These are phyloP conservation scores for Tillandsia leiboldiana DNA, from an alignment of 176 grass and related monocot genomes.

Conservation along the genomic window DNA sequence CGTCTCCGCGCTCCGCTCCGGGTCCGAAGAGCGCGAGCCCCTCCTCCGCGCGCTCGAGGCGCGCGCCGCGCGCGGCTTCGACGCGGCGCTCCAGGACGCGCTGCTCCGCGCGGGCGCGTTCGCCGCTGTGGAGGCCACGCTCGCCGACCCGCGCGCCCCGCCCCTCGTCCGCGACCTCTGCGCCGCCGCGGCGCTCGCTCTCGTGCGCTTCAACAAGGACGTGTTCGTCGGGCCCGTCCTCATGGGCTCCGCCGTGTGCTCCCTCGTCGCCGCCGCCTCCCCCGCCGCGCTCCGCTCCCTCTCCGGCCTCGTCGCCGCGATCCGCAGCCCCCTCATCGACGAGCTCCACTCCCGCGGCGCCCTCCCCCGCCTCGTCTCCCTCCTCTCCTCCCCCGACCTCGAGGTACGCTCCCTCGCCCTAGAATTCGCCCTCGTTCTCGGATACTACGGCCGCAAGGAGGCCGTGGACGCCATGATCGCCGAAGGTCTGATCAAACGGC, in stretches of 20 bases:
- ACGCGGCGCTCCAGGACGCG: constrained; percentile 45
- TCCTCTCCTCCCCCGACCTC: constrained; percentile 41
- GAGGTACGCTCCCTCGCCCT: constrained; percentile 38
- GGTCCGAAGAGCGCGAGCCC: constrained; percentile 21
- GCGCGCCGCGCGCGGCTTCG: constrained; percentile 38
- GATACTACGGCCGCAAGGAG: constrained; percentile 63
- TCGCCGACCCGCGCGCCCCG: constrained; percentile 20
- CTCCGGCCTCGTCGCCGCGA: constrained; percentile 44
- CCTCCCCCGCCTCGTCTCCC: constrained; percentile 48
- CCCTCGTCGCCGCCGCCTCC: constrained; percentile 27
- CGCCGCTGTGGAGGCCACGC: constrained; percentile 34
- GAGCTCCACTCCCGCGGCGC: constrained; percentile 62
- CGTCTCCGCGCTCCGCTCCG: constrained; percentile 36
- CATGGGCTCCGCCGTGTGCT: constrained; percentile 54
- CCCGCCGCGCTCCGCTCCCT: constrained; percentile 41
- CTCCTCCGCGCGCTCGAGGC: constrained; percentile 24
- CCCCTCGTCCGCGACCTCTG: constrained; percentile 36
- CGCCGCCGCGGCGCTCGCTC: constrained; percentile 42
- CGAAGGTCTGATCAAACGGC: constrained; percentile 69
- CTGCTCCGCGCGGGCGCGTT: constrained; percentile 66
- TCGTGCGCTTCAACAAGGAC: constrained; percentile 87
- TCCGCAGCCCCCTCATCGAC: constrained; percentile 73
- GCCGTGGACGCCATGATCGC: constrained; percentile 60
- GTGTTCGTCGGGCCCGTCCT: constrained; percentile 77
- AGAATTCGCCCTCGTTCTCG: constrained; percentile 46